Base-by-base conservation (phyloP, 2,329 filamentous ascomycete species). In the Trichoderma koningii region DNA sequence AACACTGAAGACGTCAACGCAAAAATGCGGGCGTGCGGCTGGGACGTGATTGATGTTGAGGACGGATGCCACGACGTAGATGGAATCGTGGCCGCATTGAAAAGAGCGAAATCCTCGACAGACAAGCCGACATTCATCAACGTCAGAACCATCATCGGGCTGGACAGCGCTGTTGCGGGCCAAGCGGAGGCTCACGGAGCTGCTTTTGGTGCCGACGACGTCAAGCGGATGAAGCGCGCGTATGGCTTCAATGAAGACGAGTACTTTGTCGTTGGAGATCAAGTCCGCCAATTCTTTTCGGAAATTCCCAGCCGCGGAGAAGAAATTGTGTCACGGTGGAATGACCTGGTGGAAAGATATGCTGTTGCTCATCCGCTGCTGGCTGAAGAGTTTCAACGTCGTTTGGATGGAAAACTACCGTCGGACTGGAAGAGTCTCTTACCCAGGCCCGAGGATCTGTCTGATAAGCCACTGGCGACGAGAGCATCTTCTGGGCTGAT, bases 81-180 rank as follows among this genome's bases (percentile, higher is more conserved):
- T 41, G 71, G 69, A 0, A 67, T 76, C 7, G 80, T 84, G 6
- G 59, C 71, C 12, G 83, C 83, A 1, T 72, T 86, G 30, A 73
- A 80, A 48, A 72, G 76, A 23, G 82, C 82, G 7, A 78, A 79
- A 55, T 69, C 71, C 3, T 77, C 76, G 2, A 76, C 71, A 7
- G 77, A 81, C 2, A 84, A 84, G 69, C 85, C 84, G 0, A 82
- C 80, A 0, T 86, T 87, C 67, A 81, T 87, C 76, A 87, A 87
- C 67, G 76, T 86, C 7, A 79, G 77, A 21, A 87, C 85, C 0
- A 74, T 84, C n/a, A 87, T 86, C 23, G 83, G 85, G 0, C 66
- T 85, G 0, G 83, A 82, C 6, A 85, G 78, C 68, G 75, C 75
- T 3, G 76, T 79, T 5, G 80, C 80, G 0, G 82, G 82, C 5